These are phyloP conservation scores for Pyrenophora teres DNA, from an alignment of 2,329 filamentous ascomycete genomes.

Conservation along the genomic window DNA sequence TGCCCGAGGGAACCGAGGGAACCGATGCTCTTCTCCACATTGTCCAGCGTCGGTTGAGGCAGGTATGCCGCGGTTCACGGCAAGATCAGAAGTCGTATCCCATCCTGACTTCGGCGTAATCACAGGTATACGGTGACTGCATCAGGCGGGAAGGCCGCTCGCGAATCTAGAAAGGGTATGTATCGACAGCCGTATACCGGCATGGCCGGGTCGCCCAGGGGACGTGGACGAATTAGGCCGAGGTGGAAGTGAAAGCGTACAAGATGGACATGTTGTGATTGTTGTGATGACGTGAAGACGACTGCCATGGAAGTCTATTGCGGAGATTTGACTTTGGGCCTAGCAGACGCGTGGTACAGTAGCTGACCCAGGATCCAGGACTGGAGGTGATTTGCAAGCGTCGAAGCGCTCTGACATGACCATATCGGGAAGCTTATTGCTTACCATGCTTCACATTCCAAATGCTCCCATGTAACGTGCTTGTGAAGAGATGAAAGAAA, in stretches of 20 bases:
- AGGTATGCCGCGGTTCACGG: background rate
- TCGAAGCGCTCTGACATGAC: too few species aligned
- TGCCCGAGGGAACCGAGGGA: background rate
- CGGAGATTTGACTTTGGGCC: background rate
- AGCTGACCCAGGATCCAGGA: too few species aligned
- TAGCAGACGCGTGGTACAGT: too few species aligned
- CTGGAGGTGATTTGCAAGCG: too few species aligned
- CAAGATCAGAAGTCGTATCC: too few species aligned
- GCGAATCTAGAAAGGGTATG: conserved; percentile 6
- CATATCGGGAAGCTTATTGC: too few species aligned
- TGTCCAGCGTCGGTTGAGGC: background rate
- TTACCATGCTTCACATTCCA: too few species aligned
- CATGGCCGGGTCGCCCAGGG: background rate
- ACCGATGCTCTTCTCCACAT: background rate
- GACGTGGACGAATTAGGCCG: background rate
- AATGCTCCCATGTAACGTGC: too few species aligned
- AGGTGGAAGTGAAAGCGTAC: background rate
- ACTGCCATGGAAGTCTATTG: background rate
- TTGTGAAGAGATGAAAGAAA: background rate
- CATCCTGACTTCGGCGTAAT: conserved; percentile 1
- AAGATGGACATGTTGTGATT: background rate
- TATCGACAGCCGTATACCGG: background rate
- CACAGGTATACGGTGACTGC: background rate
- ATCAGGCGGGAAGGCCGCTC: background rate
- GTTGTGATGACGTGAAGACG: background rate